Conservation (phyloP, 2,329 filamentous ascomycete genomes). For the Fusarium oligoseptatum region DNA sequence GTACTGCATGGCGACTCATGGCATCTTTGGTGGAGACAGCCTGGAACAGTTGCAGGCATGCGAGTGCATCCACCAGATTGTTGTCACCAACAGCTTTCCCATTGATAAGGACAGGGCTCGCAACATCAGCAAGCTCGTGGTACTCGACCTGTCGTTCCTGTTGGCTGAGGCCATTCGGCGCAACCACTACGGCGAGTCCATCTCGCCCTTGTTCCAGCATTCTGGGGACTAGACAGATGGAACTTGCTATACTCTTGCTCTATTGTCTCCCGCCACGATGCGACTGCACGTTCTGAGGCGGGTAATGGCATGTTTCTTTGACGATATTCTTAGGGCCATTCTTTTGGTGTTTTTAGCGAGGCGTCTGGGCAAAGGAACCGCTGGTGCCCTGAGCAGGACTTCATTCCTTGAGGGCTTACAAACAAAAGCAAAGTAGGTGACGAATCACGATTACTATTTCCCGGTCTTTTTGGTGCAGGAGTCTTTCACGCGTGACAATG, state of each 20-base stretch:
- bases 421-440: conserved; percentile 45
- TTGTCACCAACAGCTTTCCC: conserved; percentile 98
- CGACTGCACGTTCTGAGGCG: conserved; percentile 6
- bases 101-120: conserved; percentile 81
- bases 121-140: conserved; percentile 83
- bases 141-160: conserved; percentile 89
- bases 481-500: conserved; percentile 19
- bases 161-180: conserved; percentile 93
- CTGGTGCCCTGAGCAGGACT: conserved; percentile 32
- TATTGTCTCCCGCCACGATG: conserved; percentile 24
- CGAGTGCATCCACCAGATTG: conserved; percentile 92
- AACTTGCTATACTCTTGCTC: conserved; percentile 12
- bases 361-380: conserved; percentile 50
- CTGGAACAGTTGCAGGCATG: conserved; percentile 92
- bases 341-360: conserved; percentile 50
- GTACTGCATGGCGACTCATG: conserved; percentile 97
- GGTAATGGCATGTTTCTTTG: conserved; percentile 15
- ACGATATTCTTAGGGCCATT: conserved; percentile 33
- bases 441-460: conserved; percentile 42
- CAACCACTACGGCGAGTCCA: conserved; percentile 95
- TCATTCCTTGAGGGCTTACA: conserved; percentile 27
- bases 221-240: conserved; percentile 63
- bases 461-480: conserved; percentile 25
- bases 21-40: conserved; percentile 90
- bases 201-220: conserved; percentile 77